Evolutionary conservation across 805 yeast genomes (phyloP), one percentile per base, ranked within the genome.

Genomic region (Nakazawaea siamensis): DNA sequence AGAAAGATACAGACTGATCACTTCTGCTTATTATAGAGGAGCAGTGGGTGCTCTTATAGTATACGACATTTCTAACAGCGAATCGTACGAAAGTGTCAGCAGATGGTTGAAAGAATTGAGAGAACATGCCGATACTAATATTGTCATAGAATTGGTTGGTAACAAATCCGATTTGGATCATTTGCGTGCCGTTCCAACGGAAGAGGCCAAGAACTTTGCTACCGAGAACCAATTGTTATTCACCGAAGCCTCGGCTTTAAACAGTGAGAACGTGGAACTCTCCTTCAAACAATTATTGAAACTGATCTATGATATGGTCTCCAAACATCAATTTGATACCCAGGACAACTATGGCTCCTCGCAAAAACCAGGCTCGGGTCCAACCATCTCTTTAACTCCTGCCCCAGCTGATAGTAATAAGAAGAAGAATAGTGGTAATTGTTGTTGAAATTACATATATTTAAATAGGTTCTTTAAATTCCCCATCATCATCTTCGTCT

Each of bases 11-110:
- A 76, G 98, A 50, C 97, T 98, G 29, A 90, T 90, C 58, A 92
- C 98, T 21, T 79, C 92, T 38, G 97, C 97, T 5, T 90, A 90
- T 64, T 90, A 90, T 59, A 74, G 98, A 55, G 98, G 97, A 27
- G 97, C 98, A 1, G 95, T 88, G 36, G 98, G 98, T 41, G 97
- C 97, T 4, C 70, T 90, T 50, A 81, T 90, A 39, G 95, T 90
- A 44, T 90, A 90, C 61, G 98, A 90, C 63, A 90, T 90, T 51
- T 76, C 96, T 41, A 90, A 90, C 66, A 73, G 88, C 11, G 87
- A 80, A 52, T 73, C 86, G 34, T 87, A 86, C 58, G 94, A 83
- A 55, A 75, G 79, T 44, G 87, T 88, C 42, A 73, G 80, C 28
- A 80, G 86, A 57, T 88, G 95, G 92, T 60, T 92, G 60, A 79